A percentile compares a stretch with the other conserved stretches of the same genome.
Evolutionary conservation across 139 green algal genomes (phyloP).

Genomic region (Chlorella sp.): DNA sequence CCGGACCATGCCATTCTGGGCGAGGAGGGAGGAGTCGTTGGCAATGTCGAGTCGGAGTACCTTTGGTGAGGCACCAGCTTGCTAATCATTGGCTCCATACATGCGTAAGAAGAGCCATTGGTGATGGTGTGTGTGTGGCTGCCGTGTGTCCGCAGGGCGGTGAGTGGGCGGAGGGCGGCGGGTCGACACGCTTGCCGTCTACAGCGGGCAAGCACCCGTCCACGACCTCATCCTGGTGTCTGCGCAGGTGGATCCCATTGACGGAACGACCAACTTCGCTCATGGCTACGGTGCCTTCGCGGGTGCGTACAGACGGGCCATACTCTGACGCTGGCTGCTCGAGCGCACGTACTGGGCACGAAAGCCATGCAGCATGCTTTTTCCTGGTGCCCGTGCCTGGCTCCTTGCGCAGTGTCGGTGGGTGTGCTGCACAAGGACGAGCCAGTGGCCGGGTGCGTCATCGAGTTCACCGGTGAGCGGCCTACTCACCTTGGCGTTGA

Average conservation of each 20-base stretch:
- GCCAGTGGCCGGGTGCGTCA: slow-evolving; percentile 53
- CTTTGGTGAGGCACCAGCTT: slow-evolving; percentile 59
- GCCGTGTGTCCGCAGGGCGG: neutral
- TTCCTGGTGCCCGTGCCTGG: no score
- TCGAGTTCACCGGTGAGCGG: no score
- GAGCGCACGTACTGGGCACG: no score
- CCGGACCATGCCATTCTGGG: slow-evolving; percentile 73
- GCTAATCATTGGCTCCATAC: neutral
- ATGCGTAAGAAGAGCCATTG: neutral
- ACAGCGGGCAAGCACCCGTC: neutral
- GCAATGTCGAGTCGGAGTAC: slow-evolving; percentile 62
- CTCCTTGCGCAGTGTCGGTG: slow-evolving; percentile 41
- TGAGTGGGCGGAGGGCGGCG: neutral
- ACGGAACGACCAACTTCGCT: slow-evolving; percentile 87
- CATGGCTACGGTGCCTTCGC: slow-evolving; percentile 76
- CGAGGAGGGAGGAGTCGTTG: slow-evolving; percentile 86
- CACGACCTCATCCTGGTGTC: neutral
- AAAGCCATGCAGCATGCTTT: no score
- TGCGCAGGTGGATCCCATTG: slow-evolving; percentile 34
- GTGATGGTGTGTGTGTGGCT: neutral
- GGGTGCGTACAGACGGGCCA: no score
- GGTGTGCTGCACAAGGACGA: slow-evolving; percentile 40
- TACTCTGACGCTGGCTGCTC: no score
- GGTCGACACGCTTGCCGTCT: neutral
- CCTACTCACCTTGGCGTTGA: no score